phyloP scores from a whole-genome alignment of 371 early-diverging fungal species.

The Enteropsectra breve region DNA sequence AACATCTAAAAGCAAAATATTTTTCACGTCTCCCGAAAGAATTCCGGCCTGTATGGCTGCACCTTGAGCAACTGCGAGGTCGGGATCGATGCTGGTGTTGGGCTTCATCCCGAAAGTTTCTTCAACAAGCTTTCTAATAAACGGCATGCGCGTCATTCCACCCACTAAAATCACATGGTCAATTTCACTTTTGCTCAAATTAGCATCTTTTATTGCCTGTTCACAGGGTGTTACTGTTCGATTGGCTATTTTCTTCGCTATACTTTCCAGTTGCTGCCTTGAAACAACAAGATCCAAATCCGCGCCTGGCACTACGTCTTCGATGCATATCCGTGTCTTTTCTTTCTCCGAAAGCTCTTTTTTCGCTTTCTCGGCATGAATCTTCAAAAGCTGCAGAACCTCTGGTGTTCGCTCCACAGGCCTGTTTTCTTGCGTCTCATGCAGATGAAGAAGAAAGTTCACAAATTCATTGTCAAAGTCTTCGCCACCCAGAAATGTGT shows the following conservation, averaged over 20 bases:
- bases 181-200: constrained; percentile 68
- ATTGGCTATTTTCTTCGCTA: constrained; percentile 70
- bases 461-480: constrained; percentile 85
- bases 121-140: constrained; percentile 81
- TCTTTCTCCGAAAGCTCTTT: constrained; percentile 76
- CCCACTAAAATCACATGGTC: constrained; percentile 94
- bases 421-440: constrained; percentile 71
- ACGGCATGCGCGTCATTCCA: constrained; percentile 95
- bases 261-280: constrained; percentile 74
- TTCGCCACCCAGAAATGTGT: constrained; percentile 87
- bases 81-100: constrained; percentile 85
- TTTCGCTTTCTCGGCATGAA: constrained; percentile 93
- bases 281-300: constrained; percentile 79
- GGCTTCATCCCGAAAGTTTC: constrained; percentile 76
- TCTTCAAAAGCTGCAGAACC: constrained; percentile 83
- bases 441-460: constrained; percentile 65
- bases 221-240: constrained; percentile 83
- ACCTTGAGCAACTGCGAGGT: constrained; percentile 95
- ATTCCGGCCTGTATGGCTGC: constrained; percentile 97
- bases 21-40: constrained; percentile 79
- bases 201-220: constrained; percentile 87
- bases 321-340: constrained; percentile 70
- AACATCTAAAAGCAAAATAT: constrained; percentile 86
- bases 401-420: constrained; percentile 65
- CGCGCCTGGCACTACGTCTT: constrained; percentile 79